Evolutionary conservation across 768 basidiomycete species (phyloP).

Genomic region (Pleurotus eryngii): DNA sequence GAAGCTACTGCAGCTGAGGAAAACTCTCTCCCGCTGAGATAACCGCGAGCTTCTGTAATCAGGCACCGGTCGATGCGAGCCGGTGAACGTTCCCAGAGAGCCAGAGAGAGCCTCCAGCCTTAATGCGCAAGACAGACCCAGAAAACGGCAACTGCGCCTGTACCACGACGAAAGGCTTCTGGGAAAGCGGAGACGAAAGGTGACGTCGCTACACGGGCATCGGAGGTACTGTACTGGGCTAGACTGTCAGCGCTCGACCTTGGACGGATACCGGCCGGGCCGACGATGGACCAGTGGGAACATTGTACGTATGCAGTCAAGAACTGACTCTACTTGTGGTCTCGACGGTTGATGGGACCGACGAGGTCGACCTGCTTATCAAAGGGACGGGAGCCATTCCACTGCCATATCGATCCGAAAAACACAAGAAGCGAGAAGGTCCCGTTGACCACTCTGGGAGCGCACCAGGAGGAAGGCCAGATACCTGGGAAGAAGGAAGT

Average conservation of each 20-base stretch:
- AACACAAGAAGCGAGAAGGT: neutral
- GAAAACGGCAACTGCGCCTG: neutral
- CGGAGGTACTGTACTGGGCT: neutral
- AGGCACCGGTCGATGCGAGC: constrained; percentile 6
- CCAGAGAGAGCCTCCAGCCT: neutral
- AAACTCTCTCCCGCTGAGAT: neutral
- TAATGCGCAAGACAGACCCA: neutral
- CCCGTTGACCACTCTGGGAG: constrained; percentile 2
- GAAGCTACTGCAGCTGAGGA: neutral
- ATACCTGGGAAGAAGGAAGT: neutral
- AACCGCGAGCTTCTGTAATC: neutral
- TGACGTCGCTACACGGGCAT: neutral
- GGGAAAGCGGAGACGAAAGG: neutral
- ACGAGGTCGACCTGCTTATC: constrained; percentile 1
- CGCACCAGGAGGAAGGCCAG: neutral
- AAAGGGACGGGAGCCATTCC: neutral
- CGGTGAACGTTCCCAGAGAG: neutral
- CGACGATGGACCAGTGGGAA: neutral
- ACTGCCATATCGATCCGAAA: neutral
- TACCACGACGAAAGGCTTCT: neutral
- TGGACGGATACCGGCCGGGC: neutral
- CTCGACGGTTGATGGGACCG: neutral
- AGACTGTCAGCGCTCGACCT: neutral
- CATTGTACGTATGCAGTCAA: no score
- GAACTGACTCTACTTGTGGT: no score